phyloP scores from a whole-genome alignment of 352 stramenopile genomes.

The Phytophthora aleatoria region DNA sequence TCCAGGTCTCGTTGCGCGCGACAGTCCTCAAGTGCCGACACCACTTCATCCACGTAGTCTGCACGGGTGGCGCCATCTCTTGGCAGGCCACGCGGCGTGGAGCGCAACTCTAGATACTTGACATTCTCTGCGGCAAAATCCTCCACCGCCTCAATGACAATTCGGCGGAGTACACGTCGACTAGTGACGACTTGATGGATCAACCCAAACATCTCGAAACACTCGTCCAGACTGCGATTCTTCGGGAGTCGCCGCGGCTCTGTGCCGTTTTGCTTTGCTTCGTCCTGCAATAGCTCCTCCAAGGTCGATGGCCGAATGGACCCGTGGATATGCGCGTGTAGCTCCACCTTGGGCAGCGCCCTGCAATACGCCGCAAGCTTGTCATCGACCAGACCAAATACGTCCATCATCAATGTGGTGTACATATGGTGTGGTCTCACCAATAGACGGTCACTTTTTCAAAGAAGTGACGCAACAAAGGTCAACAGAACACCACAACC shows the following conservation, averaged over 20 bases:
- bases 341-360: constrained; percentile 80
- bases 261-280: constrained; percentile 34
- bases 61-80: constrained; percentile 54
- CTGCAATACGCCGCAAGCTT: constrained; percentile 52
- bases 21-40: constrained; percentile 70
- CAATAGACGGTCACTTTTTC: constrained; percentile 4
- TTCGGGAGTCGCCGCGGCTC: constrained; percentile 42
- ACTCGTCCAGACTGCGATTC: constrained; percentile 76
- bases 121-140: constrained; percentile 85
- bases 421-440: constrained; percentile 21
- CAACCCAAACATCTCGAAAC: constrained; percentile 88
- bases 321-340: constrained; percentile 90
- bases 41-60: constrained; percentile 78
- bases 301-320: constrained; percentile 76
- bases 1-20: constrained; percentile 56
- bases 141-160: constrained; percentile 82
- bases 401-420: constrained; percentile 26
- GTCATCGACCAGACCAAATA: constrained; percentile 12
- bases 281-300: constrained; percentile 60
- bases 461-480: constrained; percentile 23
- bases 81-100: constrained; percentile 70
- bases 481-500: constrained; percentile 7
- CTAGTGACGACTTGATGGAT: constrained; percentile 87
- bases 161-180: constrained; percentile 57
- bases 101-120: constrained; percentile 85